Base-by-base conservation (phyloP, 2,329 filamentous ascomycete species). In the Pseudogymnoascus sp. region DNA sequence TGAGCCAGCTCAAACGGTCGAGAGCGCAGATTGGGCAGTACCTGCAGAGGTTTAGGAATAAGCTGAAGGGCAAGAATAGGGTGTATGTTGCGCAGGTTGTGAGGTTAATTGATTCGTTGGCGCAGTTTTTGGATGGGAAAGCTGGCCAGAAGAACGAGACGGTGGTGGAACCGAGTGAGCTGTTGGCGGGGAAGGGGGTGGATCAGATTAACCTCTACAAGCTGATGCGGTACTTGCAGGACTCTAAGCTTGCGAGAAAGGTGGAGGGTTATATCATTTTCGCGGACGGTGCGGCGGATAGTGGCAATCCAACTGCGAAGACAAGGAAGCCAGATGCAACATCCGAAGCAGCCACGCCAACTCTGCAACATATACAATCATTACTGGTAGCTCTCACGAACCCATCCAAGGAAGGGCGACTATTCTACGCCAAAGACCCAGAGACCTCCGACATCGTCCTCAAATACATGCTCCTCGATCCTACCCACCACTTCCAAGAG, bases 141-240 rank as follows among this genome's bases (percentile, higher is more conserved):
- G 7, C 21, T n/a, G 31, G 44, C 1, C 67, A 81, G 72, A 72
- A 73, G 24, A 74, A 79, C 0, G 88, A 92, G 66, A 90, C 88
- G 0, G 82, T 88, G 29, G 85, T 93, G 0, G 83, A 89, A 47
- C 77, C 89, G 14, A 87, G 86, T 19, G 82, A 86, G 5, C 79
- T 99, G 0, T 86, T 97, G 67, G 82, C 86, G 24, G 86, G 87
- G 38, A 96, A 96, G 72, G 91, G 91, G 0, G 89, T 95, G 24
- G 95, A 99, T 71, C 93, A 97, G 71, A 93, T 99, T 76, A 96
- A 97, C 70, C 83, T 97, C 31, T 93, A 90, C 76, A 93, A 95
- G 72, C 80, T 99, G 13, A 86, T 93, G 33, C 83, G 86, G 47
- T 97, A 97, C 73, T 84, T 99, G 3, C 89, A 93, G 70, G 88